Conservation (phyloP, 2,329 filamentous ascomycete genomes). For the Chaetomiaceae sp. region DNA sequence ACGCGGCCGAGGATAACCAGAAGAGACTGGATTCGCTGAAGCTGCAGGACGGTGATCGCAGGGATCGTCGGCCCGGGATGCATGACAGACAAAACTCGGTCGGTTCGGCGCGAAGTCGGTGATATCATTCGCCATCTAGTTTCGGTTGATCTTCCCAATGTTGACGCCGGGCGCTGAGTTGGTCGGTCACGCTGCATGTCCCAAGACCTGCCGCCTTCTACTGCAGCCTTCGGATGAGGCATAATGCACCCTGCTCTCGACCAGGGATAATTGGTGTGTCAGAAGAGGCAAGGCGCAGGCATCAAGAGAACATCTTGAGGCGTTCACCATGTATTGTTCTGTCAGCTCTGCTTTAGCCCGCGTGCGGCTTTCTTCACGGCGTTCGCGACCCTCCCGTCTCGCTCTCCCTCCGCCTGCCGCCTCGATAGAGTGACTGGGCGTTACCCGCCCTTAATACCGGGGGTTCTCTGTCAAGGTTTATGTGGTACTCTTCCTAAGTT, state of each 20-base stretch:
- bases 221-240: background rate
- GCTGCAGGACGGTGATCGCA: slow-evolving; percentile 74
- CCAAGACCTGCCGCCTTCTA: background rate
- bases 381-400: background rate
- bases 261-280: background rate
- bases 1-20: slow-evolving; percentile 78
- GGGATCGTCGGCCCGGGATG: slow-evolving; percentile 45
- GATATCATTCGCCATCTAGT: slow-evolving; percentile 25
- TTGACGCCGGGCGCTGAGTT: background rate
- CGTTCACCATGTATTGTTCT: background rate
- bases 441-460: background rate
- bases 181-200: background rate
- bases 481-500: background rate
- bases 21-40: slow-evolving; percentile 86
- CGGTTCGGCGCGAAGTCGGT: slow-evolving; percentile 49
- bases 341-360: background rate
- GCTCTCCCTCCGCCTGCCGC: background rate
- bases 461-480: background rate
- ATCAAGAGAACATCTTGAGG: background rate
- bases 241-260: no score
- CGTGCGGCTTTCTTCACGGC: no score
- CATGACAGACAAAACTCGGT: slow-evolving; percentile 60
- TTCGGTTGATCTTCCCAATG: background rate
- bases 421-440: background rate
- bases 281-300: background rate